Conservation (phyloP, 257 asterid genomes). For the Solanum etuberosum region DNA sequence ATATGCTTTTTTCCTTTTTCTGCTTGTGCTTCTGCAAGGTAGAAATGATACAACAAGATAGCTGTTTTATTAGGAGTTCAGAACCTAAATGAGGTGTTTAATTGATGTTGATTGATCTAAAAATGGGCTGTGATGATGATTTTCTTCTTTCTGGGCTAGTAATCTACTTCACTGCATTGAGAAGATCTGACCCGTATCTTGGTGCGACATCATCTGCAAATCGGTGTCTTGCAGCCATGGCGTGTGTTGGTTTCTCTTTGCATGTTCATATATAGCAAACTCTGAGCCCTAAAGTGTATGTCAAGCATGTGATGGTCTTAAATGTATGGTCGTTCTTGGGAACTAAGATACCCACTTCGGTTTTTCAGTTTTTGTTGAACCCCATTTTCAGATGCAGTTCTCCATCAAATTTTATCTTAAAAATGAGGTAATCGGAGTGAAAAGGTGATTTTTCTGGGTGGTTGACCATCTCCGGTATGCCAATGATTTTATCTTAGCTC, state of each 20-base stretch:
- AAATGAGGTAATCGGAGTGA: neutral
- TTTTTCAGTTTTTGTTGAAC: neutral
- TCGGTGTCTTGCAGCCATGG: slow-evolving; percentile 16
- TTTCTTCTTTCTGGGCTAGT: neutral
- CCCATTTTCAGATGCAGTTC: neutral
- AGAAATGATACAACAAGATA: neutral
- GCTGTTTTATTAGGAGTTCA: neutral
- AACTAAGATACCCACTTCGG: neutral
- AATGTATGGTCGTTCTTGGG: neutral
- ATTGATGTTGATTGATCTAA: neutral
- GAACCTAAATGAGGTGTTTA: neutral
- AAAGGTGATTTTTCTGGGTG: neutral
- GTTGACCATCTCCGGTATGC: neutral
- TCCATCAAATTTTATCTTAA: neutral
- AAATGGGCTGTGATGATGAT: slow-evolving; percentile 12
- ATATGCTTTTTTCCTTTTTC: neutral
- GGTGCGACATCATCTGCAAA: neutral
- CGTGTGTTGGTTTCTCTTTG: neutral
- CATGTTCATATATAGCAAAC: neutral
- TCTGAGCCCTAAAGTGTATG: slow-evolving; percentile 1
- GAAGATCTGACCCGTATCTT: slow-evolving; percentile 8
- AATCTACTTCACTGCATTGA: neutral
- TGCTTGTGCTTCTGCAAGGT: neutral
- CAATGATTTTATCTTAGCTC: neutral
- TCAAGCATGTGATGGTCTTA: neutral